Evolutionary conservation across 805 yeast genomes (phyloP).

Genomic region (Saccharomycopsis sp.): DNA sequence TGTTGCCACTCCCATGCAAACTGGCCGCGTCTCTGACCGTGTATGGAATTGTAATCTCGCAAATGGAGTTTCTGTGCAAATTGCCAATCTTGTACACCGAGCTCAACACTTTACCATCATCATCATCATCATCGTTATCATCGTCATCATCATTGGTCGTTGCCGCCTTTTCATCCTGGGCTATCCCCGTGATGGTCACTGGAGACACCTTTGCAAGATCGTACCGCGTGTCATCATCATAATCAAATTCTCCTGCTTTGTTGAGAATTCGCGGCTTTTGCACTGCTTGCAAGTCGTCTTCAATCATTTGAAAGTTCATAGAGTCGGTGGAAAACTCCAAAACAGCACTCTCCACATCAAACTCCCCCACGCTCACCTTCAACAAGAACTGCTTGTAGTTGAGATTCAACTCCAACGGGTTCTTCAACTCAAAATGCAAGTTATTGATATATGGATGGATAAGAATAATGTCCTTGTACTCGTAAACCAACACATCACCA

Average conservation of each 20-base stretch:
- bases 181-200: constrained; percentile 1
- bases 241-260: constrained; percentile 6
- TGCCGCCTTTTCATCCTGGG: no score
- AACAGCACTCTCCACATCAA: constrained; percentile 28
- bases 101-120: no score
- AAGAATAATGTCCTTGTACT: constrained; percentile 10
- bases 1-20: no score
- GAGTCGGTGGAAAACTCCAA: constrained; percentile 18
- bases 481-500: constrained; percentile 18
- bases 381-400: constrained; percentile 27
- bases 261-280: constrained; percentile 8
- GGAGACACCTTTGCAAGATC: constrained; percentile 1
- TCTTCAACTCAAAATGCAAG: constrained; percentile 24
- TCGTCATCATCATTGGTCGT: neutral
- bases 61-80: constrained; percentile 11
- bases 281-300: constrained; percentile 13
- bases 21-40: constrained; percentile 21
- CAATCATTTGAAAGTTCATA: constrained; percentile 11
- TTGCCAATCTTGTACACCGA: constrained; percentile 12
- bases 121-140: constrained; percentile 1
- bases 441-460: constrained; percentile 18
- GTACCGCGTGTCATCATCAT: constrained; percentile 14
- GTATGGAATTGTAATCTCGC: constrained; percentile 30
- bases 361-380: constrained; percentile 27
- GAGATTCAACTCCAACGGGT: constrained; percentile 26